These are phyloP conservation scores for Gastroboletus turbinatus DNA, from an alignment of 1,284 basidiomycete genomes.

Conservation along the genomic window DNA sequence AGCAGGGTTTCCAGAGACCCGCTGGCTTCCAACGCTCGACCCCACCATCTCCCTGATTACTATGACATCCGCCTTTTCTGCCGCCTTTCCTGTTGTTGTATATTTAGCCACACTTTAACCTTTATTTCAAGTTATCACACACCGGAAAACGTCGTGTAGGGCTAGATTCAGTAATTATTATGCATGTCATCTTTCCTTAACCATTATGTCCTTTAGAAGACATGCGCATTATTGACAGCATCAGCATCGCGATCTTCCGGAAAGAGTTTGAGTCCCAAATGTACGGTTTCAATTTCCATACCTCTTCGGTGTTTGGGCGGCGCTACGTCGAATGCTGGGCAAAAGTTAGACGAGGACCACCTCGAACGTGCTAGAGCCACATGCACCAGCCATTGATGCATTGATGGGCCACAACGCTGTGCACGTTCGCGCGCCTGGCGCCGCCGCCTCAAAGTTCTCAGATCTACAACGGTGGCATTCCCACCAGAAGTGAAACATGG, in stretches of 20 bases:
- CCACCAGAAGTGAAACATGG: no score
- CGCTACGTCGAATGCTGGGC: neutral
- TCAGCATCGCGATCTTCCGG: neutral
- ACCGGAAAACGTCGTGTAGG: conserved; percentile 1
- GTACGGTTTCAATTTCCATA: neutral
- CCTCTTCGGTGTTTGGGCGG: neutral
- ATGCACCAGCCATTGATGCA: no score
- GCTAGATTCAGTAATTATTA: neutral
- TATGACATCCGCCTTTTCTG: neutral
- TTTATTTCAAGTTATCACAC: conserved; percentile 8
- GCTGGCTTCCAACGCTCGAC: conserved; percentile 28
- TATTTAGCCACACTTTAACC: conserved; percentile 5
- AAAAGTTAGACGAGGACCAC: no score
- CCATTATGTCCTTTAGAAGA: neutral
- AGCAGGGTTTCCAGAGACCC: conserved; percentile 33
- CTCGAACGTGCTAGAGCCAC: no score
- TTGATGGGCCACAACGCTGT: no score
- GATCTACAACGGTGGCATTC: no score
- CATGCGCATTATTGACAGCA: no score
- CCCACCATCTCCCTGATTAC: conserved; percentile 17
- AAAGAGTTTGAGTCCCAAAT: neutral
- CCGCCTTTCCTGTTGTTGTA: conserved; percentile 2
- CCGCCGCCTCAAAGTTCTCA: no score
- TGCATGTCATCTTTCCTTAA: neutral
- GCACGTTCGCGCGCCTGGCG: no score